Percentiles rank a stretch among this genome's conserved stretches.
Evolutionary conservation across 2,329 filamentous ascomycete species (phyloP).

Genomic region (Colletotrichum incanum): DNA sequence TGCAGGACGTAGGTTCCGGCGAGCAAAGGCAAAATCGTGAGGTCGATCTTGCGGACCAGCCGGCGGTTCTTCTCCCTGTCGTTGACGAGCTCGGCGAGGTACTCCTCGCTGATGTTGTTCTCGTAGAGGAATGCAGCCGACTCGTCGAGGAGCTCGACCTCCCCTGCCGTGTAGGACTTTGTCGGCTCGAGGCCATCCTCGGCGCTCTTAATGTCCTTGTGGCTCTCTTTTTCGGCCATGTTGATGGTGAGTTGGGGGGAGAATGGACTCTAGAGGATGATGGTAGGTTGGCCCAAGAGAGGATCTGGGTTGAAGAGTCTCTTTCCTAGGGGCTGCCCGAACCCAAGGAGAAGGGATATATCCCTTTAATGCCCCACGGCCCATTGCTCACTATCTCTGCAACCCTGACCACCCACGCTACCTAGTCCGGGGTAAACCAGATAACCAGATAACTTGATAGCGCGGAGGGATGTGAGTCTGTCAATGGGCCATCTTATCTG

Average conservation of each 20-base stretch:
- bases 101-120: constrained; percentile 59
- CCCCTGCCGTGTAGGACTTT: constrained; percentile 37
- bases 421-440: constrained; percentile 34
- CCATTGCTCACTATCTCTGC: constrained; percentile 35
- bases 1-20: constrained; percentile 66
- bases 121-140: constrained; percentile 65
- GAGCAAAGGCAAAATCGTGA: constrained; percentile 66
- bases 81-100: constrained; percentile 60
- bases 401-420: constrained; percentile 5
- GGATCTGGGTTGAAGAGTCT: background rate
- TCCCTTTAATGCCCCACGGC: constrained; percentile 30
- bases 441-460: constrained; percentile 28
- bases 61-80: constrained; percentile 54
- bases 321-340: too few relatives aligned
- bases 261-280: background rate
- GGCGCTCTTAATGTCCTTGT: constrained; percentile 18
- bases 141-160: constrained; percentile 59
- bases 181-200: constrained; percentile 40
- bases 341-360: background rate
- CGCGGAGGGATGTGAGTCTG: constrained; percentile 12
- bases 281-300: background rate
- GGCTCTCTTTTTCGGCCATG: constrained; percentile 23
- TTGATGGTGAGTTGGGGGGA: background rate
- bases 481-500: constrained; percentile 27
- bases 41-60: constrained; percentile 63